Evolutionary conservation across 2,329 filamentous ascomycete genomes (phyloP).

Genomic region (Incumbomyces delicatus): DNA sequence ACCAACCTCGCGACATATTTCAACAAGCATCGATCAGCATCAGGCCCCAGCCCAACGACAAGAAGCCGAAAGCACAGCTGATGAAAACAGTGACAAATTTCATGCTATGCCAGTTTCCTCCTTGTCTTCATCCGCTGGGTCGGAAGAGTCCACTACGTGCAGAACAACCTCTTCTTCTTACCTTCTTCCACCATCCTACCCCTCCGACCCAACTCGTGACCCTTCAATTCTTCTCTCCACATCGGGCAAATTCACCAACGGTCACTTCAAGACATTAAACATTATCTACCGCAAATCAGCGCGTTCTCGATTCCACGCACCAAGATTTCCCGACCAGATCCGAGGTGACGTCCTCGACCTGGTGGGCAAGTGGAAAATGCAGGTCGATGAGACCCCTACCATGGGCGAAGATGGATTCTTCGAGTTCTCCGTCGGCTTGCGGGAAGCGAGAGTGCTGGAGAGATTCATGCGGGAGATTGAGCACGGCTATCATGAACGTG

Average conservation of each 20-base stretch:
- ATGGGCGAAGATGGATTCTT: constrained; percentile 11
- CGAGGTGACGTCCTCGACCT: constrained; percentile 12
- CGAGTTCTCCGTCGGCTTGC: constrained; percentile 12
- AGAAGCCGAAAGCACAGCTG: neutral
- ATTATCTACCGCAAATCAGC: constrained; percentile 21
- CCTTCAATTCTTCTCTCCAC: constrained; percentile 10
- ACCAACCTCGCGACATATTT: constrained; percentile 3
- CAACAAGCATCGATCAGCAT: neutral
- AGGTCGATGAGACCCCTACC: constrained; percentile 42
- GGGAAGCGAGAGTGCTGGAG: constrained; percentile 19
- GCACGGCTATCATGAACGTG: constrained; percentile 13
- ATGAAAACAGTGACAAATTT: neutral
- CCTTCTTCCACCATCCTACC: constrained; percentile 19
- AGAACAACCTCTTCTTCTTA: constrained; percentile 13
- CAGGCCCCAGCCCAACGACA: neutral
- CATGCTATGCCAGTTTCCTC: neutral
- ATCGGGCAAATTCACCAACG: constrained; percentile 18
- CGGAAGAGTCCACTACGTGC: neutral
- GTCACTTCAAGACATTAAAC: constrained; percentile 20
- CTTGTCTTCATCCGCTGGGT: neutral
- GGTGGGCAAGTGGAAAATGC: constrained; percentile 55
- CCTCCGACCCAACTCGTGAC: constrained; percentile 14
- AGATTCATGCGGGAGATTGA: constrained; percentile 23
- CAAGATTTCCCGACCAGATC: constrained; percentile 8
- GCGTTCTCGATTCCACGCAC: constrained; percentile 17